Evolutionary conservation across 345 rosid genomes (phyloP).

Genomic region (Linum trigynum): DNA sequence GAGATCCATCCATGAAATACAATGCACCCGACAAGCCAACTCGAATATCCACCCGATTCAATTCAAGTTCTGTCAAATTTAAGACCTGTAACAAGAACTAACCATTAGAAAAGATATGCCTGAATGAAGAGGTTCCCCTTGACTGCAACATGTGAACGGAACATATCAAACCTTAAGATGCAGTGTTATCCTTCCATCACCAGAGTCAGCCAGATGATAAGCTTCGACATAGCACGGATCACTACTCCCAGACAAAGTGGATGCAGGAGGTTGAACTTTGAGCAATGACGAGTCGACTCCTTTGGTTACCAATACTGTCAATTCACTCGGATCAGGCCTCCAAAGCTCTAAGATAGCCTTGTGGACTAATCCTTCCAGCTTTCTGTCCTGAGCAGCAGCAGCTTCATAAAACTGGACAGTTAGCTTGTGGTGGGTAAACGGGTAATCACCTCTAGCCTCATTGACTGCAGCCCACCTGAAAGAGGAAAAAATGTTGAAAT

Average conservation of each 20-base stretch:
- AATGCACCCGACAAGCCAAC: constrained; percentile 91
- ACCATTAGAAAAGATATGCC: constrained; percentile 8
- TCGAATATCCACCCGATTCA: constrained; percentile 84
- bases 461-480: constrained; percentile 95
- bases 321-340: constrained; percentile 91
- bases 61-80: constrained; percentile 85
- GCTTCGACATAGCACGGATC: constrained; percentile 97
- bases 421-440: constrained; percentile 95
- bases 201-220: constrained; percentile 90
- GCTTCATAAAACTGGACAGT: constrained; percentile 98
- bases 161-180: constrained; percentile 63
- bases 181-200: constrained; percentile 88
- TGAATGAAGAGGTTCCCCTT: background rate
- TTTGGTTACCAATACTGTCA: constrained; percentile 68
- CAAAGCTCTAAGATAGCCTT: constrained; percentile 96
- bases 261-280: constrained; percentile 71
- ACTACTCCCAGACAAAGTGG: constrained; percentile 82
- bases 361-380: constrained; percentile 90
- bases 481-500: constrained; percentile 9
- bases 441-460: constrained; percentile 98
- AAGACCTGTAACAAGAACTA: constrained; percentile 47
- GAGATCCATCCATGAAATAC: constrained; percentile 94
- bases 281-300: constrained; percentile 63
- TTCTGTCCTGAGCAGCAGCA: constrained; percentile 96
- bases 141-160: background rate